Percentiles rank a stretch among this genome's conserved stretches.
These are phyloP conservation scores for Neoarthrinium moseri DNA, from an alignment of 2,329 filamentous ascomycete species.

Conservation along the genomic window DNA sequence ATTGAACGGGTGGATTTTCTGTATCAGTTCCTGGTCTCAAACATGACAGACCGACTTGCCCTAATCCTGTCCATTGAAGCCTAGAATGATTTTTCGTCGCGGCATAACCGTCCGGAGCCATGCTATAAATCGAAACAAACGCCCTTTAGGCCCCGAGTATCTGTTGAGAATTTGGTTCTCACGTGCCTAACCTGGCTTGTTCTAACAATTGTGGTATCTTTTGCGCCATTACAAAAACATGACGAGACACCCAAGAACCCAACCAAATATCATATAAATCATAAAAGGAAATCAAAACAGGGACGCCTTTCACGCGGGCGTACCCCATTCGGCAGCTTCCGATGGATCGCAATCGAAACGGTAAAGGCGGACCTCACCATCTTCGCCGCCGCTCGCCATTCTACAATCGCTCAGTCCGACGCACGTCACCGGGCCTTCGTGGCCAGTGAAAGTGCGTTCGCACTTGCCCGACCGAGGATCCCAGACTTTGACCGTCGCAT, in stretches of 20 bases:
- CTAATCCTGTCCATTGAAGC: no score
- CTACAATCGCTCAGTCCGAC: slow-evolving; percentile 86
- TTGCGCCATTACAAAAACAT: slow-evolving; percentile 8
- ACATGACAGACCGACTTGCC: no score
- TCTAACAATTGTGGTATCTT: slow-evolving; percentile 12
- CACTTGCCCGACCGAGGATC: slow-evolving; percentile 88
- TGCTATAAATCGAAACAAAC: no score
- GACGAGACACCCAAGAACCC: neutral
- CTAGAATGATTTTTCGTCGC: no score
- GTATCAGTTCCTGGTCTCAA: no score
- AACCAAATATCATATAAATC: neutral
- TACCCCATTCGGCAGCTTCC: slow-evolving; percentile 47
- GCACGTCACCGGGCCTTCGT: slow-evolving; percentile 88
- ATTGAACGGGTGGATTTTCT: no score
- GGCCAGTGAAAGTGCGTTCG: slow-evolving; percentile 88
- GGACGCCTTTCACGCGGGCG: slow-evolving; percentile 45
- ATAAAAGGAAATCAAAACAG: no score
- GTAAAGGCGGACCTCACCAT: slow-evolving; percentile 85
- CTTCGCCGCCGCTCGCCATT: slow-evolving; percentile 89
- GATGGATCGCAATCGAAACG: slow-evolving; percentile 60
- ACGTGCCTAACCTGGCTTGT: no score
- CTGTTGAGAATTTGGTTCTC: no score
- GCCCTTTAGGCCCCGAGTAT: no score
- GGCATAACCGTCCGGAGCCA: no score
- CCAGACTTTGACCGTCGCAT: slow-evolving; percentile 71